These are phyloP conservation scores for Tolypocladium tundrense DNA, from an alignment of 2,329 filamentous ascomycete genomes.

Conservation along the genomic window DNA sequence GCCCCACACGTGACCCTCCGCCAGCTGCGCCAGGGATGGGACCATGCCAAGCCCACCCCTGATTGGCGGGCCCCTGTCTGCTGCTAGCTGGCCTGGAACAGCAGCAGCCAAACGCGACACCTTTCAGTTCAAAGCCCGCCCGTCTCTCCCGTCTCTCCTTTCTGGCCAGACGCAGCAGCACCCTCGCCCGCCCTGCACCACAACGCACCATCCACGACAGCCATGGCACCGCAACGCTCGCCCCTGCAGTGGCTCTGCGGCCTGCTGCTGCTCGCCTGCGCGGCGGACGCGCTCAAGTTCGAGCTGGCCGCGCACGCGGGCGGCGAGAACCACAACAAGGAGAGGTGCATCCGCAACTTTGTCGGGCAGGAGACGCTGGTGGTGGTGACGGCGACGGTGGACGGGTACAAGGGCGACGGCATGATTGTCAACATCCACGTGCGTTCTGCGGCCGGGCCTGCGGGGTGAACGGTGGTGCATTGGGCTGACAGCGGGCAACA, in stretches of 20 bases:
- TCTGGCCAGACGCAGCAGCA: slow-evolving; percentile 5
- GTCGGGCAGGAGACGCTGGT: slow-evolving; percentile 86
- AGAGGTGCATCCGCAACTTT: slow-evolving; percentile 95
- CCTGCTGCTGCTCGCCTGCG: slow-evolving; percentile 43
- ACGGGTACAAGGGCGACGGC: slow-evolving; percentile 81
- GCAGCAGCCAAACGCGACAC: slow-evolving; percentile 7
- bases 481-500: slow-evolving; percentile 27
- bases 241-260: slow-evolving; percentile 50
- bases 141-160: not conserved
- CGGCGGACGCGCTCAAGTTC: slow-evolving; percentile 73
- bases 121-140: slow-evolving; percentile 2
- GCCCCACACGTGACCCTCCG: not conserved
- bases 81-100: not conserved
- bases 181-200: not conserved
- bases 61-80: not conserved
- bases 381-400: slow-evolving; percentile 83
- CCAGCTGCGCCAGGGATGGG: not conserved
- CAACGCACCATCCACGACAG: slow-evolving; percentile 1
- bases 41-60: not conserved
- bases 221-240: slow-evolving; percentile 40
- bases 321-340: slow-evolving; percentile 45
- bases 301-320: slow-evolving; percentile 64
- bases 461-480: not conserved
- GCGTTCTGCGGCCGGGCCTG: slow-evolving; percentile 18
- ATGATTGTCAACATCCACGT: slow-evolving; percentile 93